Conservation (phyloP, 352 stramenopile species). For the Globisporangium megalacanthum region DNA sequence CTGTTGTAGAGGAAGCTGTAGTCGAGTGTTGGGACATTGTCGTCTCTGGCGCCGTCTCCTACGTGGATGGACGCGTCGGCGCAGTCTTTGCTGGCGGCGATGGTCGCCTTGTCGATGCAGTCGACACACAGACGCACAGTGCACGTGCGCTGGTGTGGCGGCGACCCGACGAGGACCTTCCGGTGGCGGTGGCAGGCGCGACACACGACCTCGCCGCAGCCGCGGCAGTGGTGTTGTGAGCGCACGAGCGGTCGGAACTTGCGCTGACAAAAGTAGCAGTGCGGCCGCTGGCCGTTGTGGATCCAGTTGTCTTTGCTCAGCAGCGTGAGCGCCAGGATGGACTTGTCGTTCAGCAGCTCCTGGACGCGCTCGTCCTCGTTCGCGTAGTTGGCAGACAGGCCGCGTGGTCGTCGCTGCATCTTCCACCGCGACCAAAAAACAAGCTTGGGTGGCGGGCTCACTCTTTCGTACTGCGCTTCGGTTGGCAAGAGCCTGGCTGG, state of each 20-base stretch:
- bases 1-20: slow-evolving; percentile 17
- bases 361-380: slow-evolving; percentile 54
- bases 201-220: slow-evolving; percentile 77
- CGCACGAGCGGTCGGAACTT: slow-evolving; percentile 74
- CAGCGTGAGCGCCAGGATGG: slow-evolving; percentile 38
- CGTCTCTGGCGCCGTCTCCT: slow-evolving; percentile 3
- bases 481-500: no score
- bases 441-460: neutral
- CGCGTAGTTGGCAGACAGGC: slow-evolving; percentile 40
- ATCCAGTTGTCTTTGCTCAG: slow-evolving; percentile 72
- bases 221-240: slow-evolving; percentile 77
- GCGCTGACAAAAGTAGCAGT: slow-evolving; percentile 75
- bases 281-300: slow-evolving; percentile 52
- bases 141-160: slow-evolving; percentile 19
- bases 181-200: slow-evolving; percentile 61
- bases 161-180: slow-evolving; percentile 33
- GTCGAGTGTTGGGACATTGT: slow-evolving; percentile 11
- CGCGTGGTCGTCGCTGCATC: slow-evolving; percentile 27
- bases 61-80: slow-evolving; percentile 10
- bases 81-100: slow-evolving; percentile 14
- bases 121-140: slow-evolving; percentile 67
- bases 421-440: no score
- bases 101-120: slow-evolving; percentile 70
- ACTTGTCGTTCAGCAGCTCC: slow-evolving; percentile 54
- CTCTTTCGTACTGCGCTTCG: neutral